phyloP scores from a whole-genome alignment of 2,329 filamentous ascomycete genomes.

The Fusarium sp. region DNA sequence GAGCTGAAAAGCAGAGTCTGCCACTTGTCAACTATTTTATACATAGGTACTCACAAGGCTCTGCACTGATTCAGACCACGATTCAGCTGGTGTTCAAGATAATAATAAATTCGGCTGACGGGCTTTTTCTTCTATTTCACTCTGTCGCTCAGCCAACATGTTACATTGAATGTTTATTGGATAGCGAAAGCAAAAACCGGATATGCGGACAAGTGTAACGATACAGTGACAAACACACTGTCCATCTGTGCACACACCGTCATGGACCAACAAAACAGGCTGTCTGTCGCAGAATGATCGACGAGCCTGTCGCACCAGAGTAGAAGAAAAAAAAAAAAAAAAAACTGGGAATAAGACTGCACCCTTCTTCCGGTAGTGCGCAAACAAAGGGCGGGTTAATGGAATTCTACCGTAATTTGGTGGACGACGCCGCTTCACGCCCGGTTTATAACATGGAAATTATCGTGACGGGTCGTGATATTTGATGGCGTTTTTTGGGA shows the following conservation, averaged over 20 bases:
- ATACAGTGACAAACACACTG: neutral
- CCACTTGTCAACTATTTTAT: neutral
- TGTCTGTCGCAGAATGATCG: neutral
- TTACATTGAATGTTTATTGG: neutral
- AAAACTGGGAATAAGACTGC: conserved; percentile 4
- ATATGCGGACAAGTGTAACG: neutral
- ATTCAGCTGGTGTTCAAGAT: neutral
- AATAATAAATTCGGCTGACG: neutral
- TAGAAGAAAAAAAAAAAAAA: too few species aligned
- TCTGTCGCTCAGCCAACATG: neutral
- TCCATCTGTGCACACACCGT: neutral
- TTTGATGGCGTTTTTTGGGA: conserved; percentile 5
- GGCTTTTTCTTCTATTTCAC: neutral
- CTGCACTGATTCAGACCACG: neutral
- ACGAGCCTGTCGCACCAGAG: neutral
- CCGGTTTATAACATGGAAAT: conserved; percentile 9
- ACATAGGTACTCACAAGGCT: neutral
- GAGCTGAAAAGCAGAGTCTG: neutral
- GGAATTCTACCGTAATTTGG: conserved; percentile 1
- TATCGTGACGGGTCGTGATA: neutral
- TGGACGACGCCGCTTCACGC: conserved; percentile 4
- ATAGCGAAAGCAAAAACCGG: neutral
- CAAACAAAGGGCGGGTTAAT: neutral
- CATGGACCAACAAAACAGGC: neutral
- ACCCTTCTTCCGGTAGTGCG: neutral